These are phyloP conservation scores for Fusarium pseudograminearum DNA, from an alignment of 2,329 filamentous ascomycete species.

Conservation along the genomic window DNA sequence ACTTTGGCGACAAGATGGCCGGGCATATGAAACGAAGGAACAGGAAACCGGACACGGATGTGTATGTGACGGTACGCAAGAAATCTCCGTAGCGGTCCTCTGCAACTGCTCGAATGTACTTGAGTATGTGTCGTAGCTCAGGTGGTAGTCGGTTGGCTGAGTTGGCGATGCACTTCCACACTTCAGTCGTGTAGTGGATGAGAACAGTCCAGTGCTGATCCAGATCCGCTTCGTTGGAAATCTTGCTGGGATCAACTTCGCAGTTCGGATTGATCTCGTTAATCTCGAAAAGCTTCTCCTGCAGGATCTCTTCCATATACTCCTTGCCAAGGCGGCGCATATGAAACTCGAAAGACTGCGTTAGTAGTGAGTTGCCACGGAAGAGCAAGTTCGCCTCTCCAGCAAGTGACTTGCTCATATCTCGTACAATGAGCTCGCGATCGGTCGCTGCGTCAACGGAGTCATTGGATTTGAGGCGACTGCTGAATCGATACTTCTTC, in stretches of 20 bases:
- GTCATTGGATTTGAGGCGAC: conserved; percentile 77
- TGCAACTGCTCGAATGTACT: conserved; percentile 91
- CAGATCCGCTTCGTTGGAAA: conserved; percentile 74
- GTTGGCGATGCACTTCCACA: conserved; percentile 85
- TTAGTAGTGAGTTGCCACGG: conserved; percentile 92
- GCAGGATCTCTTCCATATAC: conserved; percentile 87
- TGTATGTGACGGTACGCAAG: conserved; percentile 88
- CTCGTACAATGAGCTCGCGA: conserved; percentile 77
- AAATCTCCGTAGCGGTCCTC: conserved; percentile 96
- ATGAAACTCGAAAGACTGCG: conserved; percentile 92
- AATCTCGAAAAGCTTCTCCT: conserved; percentile 88
- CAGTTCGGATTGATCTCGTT: conserved; percentile 92
- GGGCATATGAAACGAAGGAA: conserved; percentile 97
- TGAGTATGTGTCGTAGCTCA: conserved; percentile 86
- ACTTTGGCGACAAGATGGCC: conserved; percentile 93
- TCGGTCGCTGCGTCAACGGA: conserved; percentile 72
- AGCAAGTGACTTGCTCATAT: conserved; percentile 82
- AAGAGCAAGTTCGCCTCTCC: conserved; percentile 95
- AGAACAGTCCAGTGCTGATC: conserved; percentile 86
- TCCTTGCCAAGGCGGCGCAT: conserved; percentile 95
- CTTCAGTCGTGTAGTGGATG: conserved; percentile 79
- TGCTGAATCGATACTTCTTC: conserved; percentile 79
- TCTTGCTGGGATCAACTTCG: conserved; percentile 91
- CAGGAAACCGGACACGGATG: conserved; percentile 92
- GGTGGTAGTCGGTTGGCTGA: conserved; percentile 82